Base-by-base conservation (phyloP, 495 filamentous ascomycete genomes). In the Lasiosphaeria hispida region DNA sequence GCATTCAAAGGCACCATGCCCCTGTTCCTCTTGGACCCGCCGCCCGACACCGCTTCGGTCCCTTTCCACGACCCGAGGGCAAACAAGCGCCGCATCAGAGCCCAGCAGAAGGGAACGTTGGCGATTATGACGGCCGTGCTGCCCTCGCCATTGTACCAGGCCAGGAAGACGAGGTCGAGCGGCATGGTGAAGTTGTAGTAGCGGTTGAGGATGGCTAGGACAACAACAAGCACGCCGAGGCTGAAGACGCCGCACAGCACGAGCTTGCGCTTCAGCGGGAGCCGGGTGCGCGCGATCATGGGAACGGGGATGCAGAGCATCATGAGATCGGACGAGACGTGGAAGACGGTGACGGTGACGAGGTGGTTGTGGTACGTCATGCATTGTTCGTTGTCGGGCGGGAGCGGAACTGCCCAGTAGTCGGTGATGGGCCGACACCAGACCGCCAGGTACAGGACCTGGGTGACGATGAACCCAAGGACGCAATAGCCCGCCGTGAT, bases 361-460 rank as follows among this genome's bases (percentile, higher is more conserved):
- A 76, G 74, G 63, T 82, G 82, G 62, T 80, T 68, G 41, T 79
- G 74, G 50, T 77, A 82, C 9, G 75, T 73, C 8, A 72, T 75
- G 57, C 81, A 83, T 72, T 83, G 70, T 10, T 48, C n/a, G 15
- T 60, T 19, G 17, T 64, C 67, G 38, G 69, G 65, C 6, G 59
- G 60, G 11, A 66, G 57, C 4, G 78, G 78, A 54, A 80, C 80
- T 0, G 79, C 77, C 82, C 82, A 87, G 64, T 87, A 87, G 54
- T 84, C 66, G 10, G 64, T 63, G 56, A 88, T 84, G 3, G 85
- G 84, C 18, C 76, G 71, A 58, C 85, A 87, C 75, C 84, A 87
- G 13, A 84, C 78, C 14, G 69, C 80, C 55, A 87, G 81, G 64
- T 84, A 87, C 33, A 84, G 72, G 37, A 83, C 67, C 15, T 64